Evolutionary conservation across 306 rosid genomes (phyloP).

Genomic region (Dryas alaskensis): DNA sequence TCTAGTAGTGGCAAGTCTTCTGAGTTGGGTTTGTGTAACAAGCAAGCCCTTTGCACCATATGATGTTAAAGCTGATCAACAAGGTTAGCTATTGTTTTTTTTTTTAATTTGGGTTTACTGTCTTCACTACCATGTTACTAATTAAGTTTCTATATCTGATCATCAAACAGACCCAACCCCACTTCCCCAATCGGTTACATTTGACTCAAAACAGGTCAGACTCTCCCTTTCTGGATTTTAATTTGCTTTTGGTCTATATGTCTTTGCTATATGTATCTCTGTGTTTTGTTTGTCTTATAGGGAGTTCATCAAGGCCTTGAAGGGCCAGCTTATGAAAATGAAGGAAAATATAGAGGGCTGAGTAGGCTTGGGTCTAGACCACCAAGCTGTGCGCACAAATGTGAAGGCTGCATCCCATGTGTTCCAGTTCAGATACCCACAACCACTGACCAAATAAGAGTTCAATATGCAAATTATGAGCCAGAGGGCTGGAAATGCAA

Average conservation of each 20-base stretch:
- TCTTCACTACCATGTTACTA: neutral
- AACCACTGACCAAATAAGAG: slow-evolving; percentile 13
- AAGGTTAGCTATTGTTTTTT: slow-evolving; percentile 15
- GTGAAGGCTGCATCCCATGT: slow-evolving; percentile 39
- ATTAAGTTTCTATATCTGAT: neutral
- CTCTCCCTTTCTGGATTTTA: neutral
- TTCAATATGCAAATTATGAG: slow-evolving; percentile 38
- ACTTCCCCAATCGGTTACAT: slow-evolving; percentile 1
- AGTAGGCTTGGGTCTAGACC: slow-evolving; percentile 41
- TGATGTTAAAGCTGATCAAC: neutral
- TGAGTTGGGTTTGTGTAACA: slow-evolving; percentile 25
- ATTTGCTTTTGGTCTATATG: neutral
- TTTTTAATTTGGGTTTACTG: neutral
- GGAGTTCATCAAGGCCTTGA: slow-evolving; percentile 16
- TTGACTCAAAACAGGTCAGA: slow-evolving; percentile 23
- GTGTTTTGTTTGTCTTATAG: slow-evolving; percentile 5
- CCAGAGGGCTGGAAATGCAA: slow-evolving; percentile 51
- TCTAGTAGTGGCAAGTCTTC: slow-evolving; percentile 5
- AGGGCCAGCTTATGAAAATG: neutral
- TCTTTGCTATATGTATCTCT: neutral
- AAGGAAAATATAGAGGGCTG: slow-evolving; percentile 15
- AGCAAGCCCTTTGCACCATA: slow-evolving; percentile 20
- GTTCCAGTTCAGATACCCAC: slow-evolving; percentile 35
- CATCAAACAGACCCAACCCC: slow-evolving; percentile 20
- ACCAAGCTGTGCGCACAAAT: slow-evolving; percentile 36